These are phyloP conservation scores for Trichomonascus vanleenenianus DNA, from an alignment of 805 yeast species.

Conservation along the genomic window DNA sequence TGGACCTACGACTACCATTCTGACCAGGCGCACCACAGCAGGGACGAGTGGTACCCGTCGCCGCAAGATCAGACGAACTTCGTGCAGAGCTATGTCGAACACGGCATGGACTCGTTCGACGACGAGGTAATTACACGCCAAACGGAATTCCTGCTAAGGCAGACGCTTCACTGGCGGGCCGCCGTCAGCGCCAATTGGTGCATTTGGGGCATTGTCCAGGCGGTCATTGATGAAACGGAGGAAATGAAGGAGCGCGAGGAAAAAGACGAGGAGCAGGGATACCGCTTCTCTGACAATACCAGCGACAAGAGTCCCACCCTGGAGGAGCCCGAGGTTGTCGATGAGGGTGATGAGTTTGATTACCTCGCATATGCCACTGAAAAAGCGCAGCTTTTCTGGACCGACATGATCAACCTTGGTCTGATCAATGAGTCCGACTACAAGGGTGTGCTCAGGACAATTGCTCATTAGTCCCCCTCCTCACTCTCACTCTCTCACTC, in stretches of 20 bases:
- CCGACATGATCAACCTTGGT: constrained; percentile 61
- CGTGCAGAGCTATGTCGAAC: constrained; percentile 68
- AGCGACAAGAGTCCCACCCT: background rate
- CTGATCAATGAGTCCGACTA: constrained; percentile 34
- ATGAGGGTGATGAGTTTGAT: constrained; percentile 61
- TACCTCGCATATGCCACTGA: constrained; percentile 68
- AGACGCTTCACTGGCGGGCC: constrained; percentile 71
- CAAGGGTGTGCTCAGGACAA: constrained; percentile 17
- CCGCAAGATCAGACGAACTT: constrained; percentile 61
- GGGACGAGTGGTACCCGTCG: constrained; percentile 54
- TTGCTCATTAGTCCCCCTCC: background rate
- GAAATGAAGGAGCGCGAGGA: constrained; percentile 34
- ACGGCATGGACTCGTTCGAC: constrained; percentile 27
- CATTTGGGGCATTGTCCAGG: constrained; percentile 86
- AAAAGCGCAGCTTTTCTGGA: constrained; percentile 65
- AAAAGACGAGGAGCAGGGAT: constrained; percentile 33
- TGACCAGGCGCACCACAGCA: constrained; percentile 53
- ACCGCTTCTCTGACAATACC: constrained; percentile 18
- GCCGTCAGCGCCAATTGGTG: constrained; percentile 76
- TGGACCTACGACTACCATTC: constrained; percentile 96
- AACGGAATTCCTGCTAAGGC: constrained; percentile 50
- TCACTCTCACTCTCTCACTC: no score
- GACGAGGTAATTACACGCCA: constrained; percentile 34
- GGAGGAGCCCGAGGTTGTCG: constrained; percentile 23
- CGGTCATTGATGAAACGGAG: constrained; percentile 29